Evolutionary conservation across 2,329 filamentous ascomycete species (phyloP).

Genomic region (Malbranchea zuffiana): DNA sequence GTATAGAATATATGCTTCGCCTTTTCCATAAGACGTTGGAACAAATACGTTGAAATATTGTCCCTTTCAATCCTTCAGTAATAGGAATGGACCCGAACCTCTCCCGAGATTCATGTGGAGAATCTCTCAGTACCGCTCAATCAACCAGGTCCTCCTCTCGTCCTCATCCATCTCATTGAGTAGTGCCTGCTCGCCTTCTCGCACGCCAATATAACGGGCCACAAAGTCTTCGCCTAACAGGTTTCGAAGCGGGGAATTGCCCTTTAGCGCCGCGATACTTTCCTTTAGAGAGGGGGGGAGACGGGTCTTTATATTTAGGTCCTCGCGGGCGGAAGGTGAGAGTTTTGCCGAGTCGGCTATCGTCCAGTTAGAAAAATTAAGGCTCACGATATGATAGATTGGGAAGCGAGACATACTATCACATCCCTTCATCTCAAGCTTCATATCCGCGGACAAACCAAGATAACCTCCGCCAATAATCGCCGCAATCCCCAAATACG

Average conservation of each 20-base stretch:
- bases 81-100: too few relatives aligned
- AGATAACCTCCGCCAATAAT: slow-evolving; percentile 18
- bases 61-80: too few relatives aligned
- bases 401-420: slow-evolving; percentile 16
- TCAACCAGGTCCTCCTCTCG: slow-evolving; percentile 27
- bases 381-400: background rate
- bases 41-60: too few relatives aligned
- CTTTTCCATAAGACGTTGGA: too few relatives aligned
- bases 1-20: too few relatives aligned
- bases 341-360: slow-evolving; percentile 28
- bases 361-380: background rate
- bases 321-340: slow-evolving; percentile 20
- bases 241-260: slow-evolving; percentile 20
- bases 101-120: too few relatives aligned
- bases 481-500: slow-evolving; percentile 19
- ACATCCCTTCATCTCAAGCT: slow-evolving; percentile 9
- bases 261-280: slow-evolving; percentile 26
- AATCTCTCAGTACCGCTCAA: slow-evolving; percentile 28
- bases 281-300: slow-evolving; percentile 28
- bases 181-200: slow-evolving; percentile 25
- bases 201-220: slow-evolving; percentile 23
- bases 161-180: slow-evolving; percentile 25
- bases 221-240: slow-evolving; percentile 23
- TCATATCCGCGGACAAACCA: slow-evolving; percentile 8
- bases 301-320: slow-evolving; percentile 27